Evolutionary conservation across 2,329 filamentous ascomycete species (phyloP).

Genomic region (Beauveria caledonica): DNA sequence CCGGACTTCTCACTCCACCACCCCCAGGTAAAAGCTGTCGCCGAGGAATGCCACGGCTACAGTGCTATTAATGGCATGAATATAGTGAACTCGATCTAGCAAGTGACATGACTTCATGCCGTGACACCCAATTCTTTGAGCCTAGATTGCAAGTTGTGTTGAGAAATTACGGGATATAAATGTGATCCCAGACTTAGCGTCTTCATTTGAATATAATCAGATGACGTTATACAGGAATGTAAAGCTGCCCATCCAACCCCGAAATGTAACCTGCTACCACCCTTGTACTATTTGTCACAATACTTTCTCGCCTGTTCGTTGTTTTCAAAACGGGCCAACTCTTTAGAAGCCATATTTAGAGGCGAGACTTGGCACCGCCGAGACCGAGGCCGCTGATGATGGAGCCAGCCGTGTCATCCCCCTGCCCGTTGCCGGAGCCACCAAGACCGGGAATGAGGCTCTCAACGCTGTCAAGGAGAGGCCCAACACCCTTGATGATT

Average conservation of each 20-base stretch:
- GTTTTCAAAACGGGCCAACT: too few species aligned
- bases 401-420: neutral
- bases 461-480: slow-evolving; percentile 6
- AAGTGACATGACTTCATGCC: too few species aligned
- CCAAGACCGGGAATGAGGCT: neutral
- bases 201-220: neutral
- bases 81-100: too few species aligned
- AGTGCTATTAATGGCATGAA: too few species aligned
- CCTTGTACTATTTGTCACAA: neutral
- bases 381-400: neutral
- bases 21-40: too few species aligned
- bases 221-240: neutral
- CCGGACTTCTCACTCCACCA: too few species aligned
- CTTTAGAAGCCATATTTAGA: neutral
- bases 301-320: neutral
- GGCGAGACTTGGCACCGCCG: neutral
- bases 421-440: neutral
- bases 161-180: too few species aligned
- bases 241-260: neutral
- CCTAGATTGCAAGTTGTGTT: too few species aligned
- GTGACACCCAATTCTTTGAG: too few species aligned
- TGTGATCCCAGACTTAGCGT: neutral
- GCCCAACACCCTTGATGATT: neutral
- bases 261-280: too few species aligned
- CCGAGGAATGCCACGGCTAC: too few species aligned